Base-by-base conservation (phyloP, 352 stramenopile genomes). In the Pilasporangium apinafurcum region DNA sequence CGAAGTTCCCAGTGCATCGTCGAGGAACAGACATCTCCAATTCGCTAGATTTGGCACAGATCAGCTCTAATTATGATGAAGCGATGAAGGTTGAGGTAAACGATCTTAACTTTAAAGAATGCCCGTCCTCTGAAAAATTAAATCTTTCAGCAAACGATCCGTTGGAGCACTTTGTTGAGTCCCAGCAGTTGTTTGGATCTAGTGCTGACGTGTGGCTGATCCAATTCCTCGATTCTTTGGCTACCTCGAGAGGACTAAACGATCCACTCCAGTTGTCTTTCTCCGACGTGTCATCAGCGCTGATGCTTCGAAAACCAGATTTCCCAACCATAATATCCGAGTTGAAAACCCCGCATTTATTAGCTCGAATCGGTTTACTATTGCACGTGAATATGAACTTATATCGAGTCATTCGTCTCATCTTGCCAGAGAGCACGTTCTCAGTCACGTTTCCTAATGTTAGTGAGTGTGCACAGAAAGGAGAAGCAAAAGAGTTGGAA, bases 1-100 rank as follows among this genome's bases (percentile, higher is more conserved):
- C 60, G 13, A 61, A 80, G 7, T 84, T 72, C 38, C 61, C 68
- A 21, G 39, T 84, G 24, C 68, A 81, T 41, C 59, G 51, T 17
- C 22, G 53, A 17, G 28, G 32, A n/a, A n/a, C n/a, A n/a, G n/a
- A n/a, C n/a, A n/a, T n/a, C n/a, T n/a, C n/a, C n/a, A n/a, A n/a
- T n/a, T n/a, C n/a, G n/a, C n/a, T n/a, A n/a, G n/a, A n/a, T n/a
- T n/a, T n/a, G n/a, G n/a, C n/a, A n/a, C n/a, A n/a, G n/a, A n/a
- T n/a, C n/a, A n/a, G n/a, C n/a, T n/a, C n/a, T n/a, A n/a, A n/a
- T n/a, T n/a, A n/a, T n/a, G n/a, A n/a, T n/a, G n/a, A n/a, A n/a
- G n/a, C n/a, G n/a, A n/a, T n/a, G n/a, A n/a, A n/a, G n/a, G n/a
- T n/a, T n/a, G n/a, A n/a, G n/a, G n/a, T n/a, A n/a, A n/a, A n/a